phyloP scores from a whole-genome alignment of 495 filamentous ascomycete genomes.

The Penicillium goetzii region DNA sequence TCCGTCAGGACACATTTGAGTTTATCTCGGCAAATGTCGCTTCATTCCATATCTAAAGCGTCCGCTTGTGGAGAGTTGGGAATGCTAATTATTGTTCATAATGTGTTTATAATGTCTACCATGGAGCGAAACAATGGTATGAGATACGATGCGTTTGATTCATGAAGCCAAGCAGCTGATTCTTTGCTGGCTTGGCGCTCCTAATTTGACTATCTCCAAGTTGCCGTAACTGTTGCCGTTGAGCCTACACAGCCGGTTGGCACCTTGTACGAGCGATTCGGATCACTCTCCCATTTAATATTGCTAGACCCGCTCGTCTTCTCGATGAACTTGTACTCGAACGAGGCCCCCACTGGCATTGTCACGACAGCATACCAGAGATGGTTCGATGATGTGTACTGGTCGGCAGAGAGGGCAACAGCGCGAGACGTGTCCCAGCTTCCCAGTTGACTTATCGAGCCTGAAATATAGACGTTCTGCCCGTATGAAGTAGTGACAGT shows the following conservation, averaged over 20 bases:
- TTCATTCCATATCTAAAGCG: slow-evolving; percentile 51
- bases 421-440: slow-evolving; percentile 55
- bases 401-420: slow-evolving; percentile 51
- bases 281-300: slow-evolving; percentile 64
- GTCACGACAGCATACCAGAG: slow-evolving; percentile 56
- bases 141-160: neutral
- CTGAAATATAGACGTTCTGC: slow-evolving; percentile 60
- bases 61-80: neutral
- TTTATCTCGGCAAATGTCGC: slow-evolving; percentile 52
- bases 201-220: slow-evolving; percentile 25
- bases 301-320: slow-evolving; percentile 52
- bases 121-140: neutral
- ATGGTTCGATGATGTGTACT: slow-evolving; percentile 57
- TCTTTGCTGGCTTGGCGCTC: neutral
- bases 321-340: slow-evolving; percentile 69
- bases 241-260: slow-evolving; percentile 45
- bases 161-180: neutral
- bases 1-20: slow-evolving; percentile 53
- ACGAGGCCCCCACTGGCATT: slow-evolving; percentile 50
- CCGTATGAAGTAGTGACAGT: slow-evolving; percentile 54
- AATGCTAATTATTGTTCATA: neutral
- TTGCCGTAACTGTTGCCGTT: slow-evolving; percentile 31
- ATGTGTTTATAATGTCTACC: slow-evolving; percentile 5
- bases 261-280: slow-evolving; percentile 62
- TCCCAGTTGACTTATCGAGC: slow-evolving; percentile 55